Base-by-base conservation (phyloP, 2,329 filamentous ascomycete genomes). In the Albifimbria verrucaria region DNA sequence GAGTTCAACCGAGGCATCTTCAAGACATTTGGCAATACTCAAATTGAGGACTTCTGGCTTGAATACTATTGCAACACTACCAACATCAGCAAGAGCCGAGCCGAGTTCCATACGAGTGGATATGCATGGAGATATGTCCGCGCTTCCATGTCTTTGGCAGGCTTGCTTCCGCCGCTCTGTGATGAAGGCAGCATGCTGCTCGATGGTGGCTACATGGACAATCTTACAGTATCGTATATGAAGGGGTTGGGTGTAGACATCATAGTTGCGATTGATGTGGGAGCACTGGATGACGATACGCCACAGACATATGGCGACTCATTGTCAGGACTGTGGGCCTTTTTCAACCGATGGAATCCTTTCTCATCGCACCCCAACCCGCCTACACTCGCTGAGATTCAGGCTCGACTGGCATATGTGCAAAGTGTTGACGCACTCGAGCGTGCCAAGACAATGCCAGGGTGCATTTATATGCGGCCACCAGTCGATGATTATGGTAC, bases 61-160 rank as follows among this genome's bases (percentile, higher is more conserved):
- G 92, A 96, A 61, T 99, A 91, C 69, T 99, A 99, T 74, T 99
- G 95, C 80, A 99, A 99, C 72, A 97, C 94, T 1, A 99, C 95
- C 36, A 99, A 97, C 70, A 97, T 99, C 72, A 95, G 89, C 75
- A 95, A 96, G 70, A 94, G 89, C 56, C 83, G 93, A 20, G 85
- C 85, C 3, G 94, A 99, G 68, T 92, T 95, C 59, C 94, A 99
- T 71, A 97, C 92, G 0, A 94, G 89, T 55, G 94, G 94, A 15
- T 99, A 99, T 65, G 93, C 94, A 0, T 99, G 94, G 94, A 85
- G 95, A 42, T 99, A 99, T 64, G 90, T 99, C 22, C 84, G 94
- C 45, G 94, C 94, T 1, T 96, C 92, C 11, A 99, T 99, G 94
- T 95, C 92, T 2, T 81, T 99, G 4, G 94, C 94, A 1, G 94